Evolutionary conservation across 176 grass and related monocot species (phyloP), one percentile per base, ranked within the genome.

Genomic region (Miscanthus lutarioriparius): DNA sequence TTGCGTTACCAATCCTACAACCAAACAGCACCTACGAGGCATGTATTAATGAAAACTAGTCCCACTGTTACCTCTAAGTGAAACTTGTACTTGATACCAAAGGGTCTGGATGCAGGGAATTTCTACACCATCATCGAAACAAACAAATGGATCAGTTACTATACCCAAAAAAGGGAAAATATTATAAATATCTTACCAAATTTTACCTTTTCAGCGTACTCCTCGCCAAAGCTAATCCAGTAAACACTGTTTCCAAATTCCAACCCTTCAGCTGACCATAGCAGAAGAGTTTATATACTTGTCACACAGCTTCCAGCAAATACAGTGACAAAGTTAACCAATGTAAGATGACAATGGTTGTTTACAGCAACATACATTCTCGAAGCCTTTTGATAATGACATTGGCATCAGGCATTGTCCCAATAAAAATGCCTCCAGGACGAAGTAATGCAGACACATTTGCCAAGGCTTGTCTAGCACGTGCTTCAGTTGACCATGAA

Each of bases 331-430:
- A 49, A 49, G 69, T 75, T 53, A 84, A 80, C 64, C 54, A 83
- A 86, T 86, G 26, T 71, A 79, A 67, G 48, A 51, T 51, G 48
- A 51, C 16, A 19, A 51, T 49, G 47, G 47, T 49, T 49, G 47
- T 49, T 62, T 43, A 76, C 33, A 80, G 47, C 10, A 61, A 74
- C 45, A 37, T 87, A 96, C 96, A 89, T 92, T 51, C 48, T 51
- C 48, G 48, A 51, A 51, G 48, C 66, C 84, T 95, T 94, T 95
- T 98, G 76, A 98, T 90, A 63, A 98, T 95, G 75, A 95, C 96
- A 85, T 95, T 98, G 74, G 93, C 96, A 86, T 98, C 93, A 72
- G 96, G 93, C 96, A 98, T 98, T 25, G 96, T 98, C 38, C 96
- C 96, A 72, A 96, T 85, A 87, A 99, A 99, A 67, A 71, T 94